Evolutionary conservation across 2,329 filamentous ascomycete genomes (phyloP).

Genomic region (Byssochlamys sp.): DNA sequence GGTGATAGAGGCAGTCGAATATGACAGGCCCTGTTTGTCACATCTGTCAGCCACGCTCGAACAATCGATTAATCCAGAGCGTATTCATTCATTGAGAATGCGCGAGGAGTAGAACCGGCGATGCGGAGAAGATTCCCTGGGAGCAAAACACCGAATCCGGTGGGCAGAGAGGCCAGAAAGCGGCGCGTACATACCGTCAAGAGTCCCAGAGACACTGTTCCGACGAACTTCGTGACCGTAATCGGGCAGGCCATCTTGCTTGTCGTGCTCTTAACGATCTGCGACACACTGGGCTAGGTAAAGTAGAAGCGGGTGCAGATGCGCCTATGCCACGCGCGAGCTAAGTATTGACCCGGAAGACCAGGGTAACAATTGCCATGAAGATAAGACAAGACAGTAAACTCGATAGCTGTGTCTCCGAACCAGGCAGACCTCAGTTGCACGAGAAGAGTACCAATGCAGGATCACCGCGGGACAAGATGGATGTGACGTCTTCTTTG

Average conservation of each 20-base stretch:
- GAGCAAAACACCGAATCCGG: slow-evolving; percentile 3
- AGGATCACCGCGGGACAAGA: not conserved
- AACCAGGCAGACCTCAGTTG: not conserved
- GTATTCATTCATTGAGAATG: not conserved
- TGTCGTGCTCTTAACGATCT: not conserved
- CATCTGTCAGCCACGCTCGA: slow-evolving; percentile 6
- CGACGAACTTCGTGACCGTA: slow-evolving; percentile 80
- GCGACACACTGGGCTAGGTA: not conserved
- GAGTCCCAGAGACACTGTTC: slow-evolving; percentile 77
- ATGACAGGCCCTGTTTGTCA: slow-evolving; percentile 65
- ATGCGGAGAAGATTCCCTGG: not conserved
- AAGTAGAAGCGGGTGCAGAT: not conserved
- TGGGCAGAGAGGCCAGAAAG: slow-evolving; percentile 3
- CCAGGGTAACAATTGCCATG: not conserved
- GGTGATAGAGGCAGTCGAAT: slow-evolving; percentile 67
- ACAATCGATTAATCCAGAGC: not conserved
- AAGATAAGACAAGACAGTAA: not conserved
- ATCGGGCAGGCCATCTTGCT: slow-evolving; percentile 58
- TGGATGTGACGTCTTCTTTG: not conserved
- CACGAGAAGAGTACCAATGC: not conserved
- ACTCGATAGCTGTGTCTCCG: not conserved
- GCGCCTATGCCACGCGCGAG: not conserved
- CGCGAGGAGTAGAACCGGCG: not conserved
- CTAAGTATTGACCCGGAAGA: not conserved
- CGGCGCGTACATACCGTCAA: slow-evolving; percentile 57